Percentiles rank a stretch among this genome's conserved stretches.
These are phyloP conservation scores for Butyriboletus loyo DNA, from an alignment of 768 basidiomycete species.

Conservation along the genomic window DNA sequence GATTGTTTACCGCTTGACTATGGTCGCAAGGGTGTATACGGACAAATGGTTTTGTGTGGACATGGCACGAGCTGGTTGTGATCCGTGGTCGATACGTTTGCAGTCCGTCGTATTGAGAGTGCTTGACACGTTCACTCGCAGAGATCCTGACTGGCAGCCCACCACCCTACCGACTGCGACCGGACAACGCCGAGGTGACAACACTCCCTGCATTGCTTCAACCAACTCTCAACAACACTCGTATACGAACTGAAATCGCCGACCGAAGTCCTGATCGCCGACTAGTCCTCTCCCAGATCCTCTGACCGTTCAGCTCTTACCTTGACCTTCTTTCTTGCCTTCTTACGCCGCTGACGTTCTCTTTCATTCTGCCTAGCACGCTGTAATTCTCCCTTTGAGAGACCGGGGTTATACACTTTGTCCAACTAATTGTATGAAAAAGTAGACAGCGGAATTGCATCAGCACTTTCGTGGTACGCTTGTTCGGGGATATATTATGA, in stretches of 20 bases:
- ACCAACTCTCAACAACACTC: neutral
- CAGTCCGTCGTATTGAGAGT: neutral
- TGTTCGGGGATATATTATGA: conserved; percentile 27
- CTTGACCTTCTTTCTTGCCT: conserved; percentile 65
- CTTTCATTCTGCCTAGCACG: conserved; percentile 74
- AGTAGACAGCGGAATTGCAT: conserved; percentile 10
- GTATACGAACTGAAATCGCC: neutral
- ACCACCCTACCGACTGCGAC: conserved; percentile 1
- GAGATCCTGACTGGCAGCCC: neutral
- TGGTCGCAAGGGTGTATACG: conserved; percentile 72
- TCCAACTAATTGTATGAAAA: conserved; percentile 53
- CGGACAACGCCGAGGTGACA: conserved; percentile 12
- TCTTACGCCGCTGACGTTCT: conserved; percentile 72
- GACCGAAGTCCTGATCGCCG: neutral
- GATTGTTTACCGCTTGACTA: conserved; percentile 70
- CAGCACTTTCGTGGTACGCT: conserved; percentile 13
- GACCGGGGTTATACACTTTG: conserved; percentile 65
- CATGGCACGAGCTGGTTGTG: conserved; percentile 18
- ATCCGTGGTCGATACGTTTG: neutral
- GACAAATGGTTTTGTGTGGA: conserved; percentile 42
- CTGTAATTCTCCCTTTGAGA: conserved; percentile 66
- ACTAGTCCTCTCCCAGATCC: conserved; percentile 12
- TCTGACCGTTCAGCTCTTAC: conserved; percentile 27
- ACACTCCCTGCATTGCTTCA: neutral
- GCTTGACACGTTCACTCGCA: neutral